These are phyloP conservation scores for Silene coronaria DNA, from an alignment of 179 eudicot species.

Conservation along the genomic window DNA sequence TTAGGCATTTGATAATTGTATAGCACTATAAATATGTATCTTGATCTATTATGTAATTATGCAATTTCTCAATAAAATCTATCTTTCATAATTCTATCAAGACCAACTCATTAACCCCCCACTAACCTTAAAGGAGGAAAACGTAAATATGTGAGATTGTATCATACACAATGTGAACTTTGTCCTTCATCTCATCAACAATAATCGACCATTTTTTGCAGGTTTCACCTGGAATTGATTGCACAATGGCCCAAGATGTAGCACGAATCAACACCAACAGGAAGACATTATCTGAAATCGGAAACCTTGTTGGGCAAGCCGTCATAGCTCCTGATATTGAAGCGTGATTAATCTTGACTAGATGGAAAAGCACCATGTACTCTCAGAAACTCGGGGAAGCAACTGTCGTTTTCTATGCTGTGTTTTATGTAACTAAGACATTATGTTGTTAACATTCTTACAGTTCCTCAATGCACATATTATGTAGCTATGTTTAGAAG, in stretches of 20 bases:
- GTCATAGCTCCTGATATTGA: slow-evolving; percentile 46
- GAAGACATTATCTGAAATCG: slow-evolving; percentile 32
- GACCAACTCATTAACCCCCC: background rate
- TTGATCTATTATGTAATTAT: no score
- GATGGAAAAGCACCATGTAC: background rate
- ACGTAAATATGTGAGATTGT: no score
- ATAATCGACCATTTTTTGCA: slow-evolving; percentile 23
- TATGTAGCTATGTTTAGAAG: background rate
- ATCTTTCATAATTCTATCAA: no score
- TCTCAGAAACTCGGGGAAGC: background rate
- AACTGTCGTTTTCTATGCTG: background rate
- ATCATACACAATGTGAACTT: background rate
- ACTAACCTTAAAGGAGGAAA: background rate
- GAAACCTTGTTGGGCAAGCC: slow-evolving; percentile 41
- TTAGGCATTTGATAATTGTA: no score
- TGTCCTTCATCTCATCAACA: background rate
- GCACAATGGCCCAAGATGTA: slow-evolving; percentile 32
- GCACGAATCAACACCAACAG: slow-evolving; percentile 37
- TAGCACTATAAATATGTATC: no score
- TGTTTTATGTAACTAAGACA: background rate
- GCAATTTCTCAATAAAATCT: no score
- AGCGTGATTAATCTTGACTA: slow-evolving; percentile 1
- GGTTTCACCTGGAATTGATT: slow-evolving; percentile 53
- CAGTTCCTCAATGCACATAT: background rate
- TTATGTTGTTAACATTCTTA: background rate